Evolutionary conservation across 2,329 filamentous ascomycete species (phyloP).

Genomic region (Monosporascus sp.): DNA sequence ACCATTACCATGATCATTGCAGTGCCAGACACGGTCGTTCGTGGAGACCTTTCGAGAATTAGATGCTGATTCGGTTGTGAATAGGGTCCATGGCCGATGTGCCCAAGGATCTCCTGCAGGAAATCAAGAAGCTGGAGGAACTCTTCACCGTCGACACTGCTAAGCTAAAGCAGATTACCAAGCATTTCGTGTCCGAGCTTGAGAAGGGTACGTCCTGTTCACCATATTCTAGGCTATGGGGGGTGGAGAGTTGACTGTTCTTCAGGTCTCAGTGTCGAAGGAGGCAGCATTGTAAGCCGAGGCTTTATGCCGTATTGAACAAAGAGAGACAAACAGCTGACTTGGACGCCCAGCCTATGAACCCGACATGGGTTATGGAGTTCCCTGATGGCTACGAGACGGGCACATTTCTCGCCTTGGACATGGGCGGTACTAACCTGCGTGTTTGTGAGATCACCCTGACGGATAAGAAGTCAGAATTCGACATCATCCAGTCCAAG

Average conservation of each 20-base stretch:
- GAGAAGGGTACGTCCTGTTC: slow-evolving; percentile 58
- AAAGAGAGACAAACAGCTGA: slow-evolving; percentile 3
- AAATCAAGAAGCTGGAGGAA: slow-evolving; percentile 81
- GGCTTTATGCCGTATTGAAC: background rate
- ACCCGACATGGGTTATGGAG: slow-evolving; percentile 91
- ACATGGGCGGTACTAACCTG: slow-evolving; percentile 95
- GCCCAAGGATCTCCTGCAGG: slow-evolving; percentile 72
- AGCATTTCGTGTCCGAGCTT: slow-evolving; percentile 85
- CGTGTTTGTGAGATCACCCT: slow-evolving; percentile 91
- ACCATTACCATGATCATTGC: slow-evolving; percentile 13
- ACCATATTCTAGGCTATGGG: slow-evolving; percentile 14
- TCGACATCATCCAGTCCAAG: slow-evolving; percentile 93
- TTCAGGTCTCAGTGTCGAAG: slow-evolving; percentile 74
- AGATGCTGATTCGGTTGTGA: background rate
- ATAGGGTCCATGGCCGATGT: slow-evolving; percentile 86
- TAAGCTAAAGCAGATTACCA: slow-evolving; percentile 84
- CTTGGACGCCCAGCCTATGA: slow-evolving; percentile 69
- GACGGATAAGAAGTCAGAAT: slow-evolving; percentile 81
- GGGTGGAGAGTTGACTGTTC: slow-evolving; percentile 7
- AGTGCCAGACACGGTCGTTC: background rate
- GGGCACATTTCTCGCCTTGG: slow-evolving; percentile 81
- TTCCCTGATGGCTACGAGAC: slow-evolving; percentile 84
- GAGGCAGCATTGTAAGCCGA: slow-evolving; percentile 79
- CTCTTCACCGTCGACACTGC: slow-evolving; percentile 71
- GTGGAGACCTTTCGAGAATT: background rate